These are phyloP conservation scores for Mycosphaerella arachidis DNA, from an alignment of 2,329 filamentous ascomycete species.

Conservation along the genomic window DNA sequence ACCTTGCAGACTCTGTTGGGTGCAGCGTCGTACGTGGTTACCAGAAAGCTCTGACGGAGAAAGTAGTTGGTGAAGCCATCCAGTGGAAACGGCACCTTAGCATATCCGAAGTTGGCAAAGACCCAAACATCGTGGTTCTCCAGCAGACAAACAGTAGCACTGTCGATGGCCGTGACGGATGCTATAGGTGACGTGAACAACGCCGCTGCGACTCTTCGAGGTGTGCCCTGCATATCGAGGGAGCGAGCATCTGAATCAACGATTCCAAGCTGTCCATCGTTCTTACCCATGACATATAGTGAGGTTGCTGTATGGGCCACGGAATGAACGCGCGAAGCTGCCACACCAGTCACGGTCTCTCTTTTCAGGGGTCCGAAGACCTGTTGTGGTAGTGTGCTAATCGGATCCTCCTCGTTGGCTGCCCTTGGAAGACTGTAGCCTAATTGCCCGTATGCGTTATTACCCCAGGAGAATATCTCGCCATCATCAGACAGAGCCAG, in stretches of 20 bases:
- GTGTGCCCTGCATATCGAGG: slow-evolving; percentile 73
- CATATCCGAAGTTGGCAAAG: slow-evolving; percentile 93
- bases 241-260: slow-evolving; percentile 94
- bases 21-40: slow-evolving; percentile 60
- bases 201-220: slow-evolving; percentile 82
- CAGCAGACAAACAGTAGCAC: slow-evolving; percentile 78
- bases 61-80: slow-evolving; percentile 69
- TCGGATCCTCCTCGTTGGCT: slow-evolving; percentile 73
- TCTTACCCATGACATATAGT: slow-evolving; percentile 91
- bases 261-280: slow-evolving; percentile 86
- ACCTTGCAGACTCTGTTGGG: slow-evolving; percentile 70
- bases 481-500: slow-evolving; percentile 79
- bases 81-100: slow-evolving; percentile 78
- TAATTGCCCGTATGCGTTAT: slow-evolving; percentile 78
- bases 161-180: slow-evolving; percentile 82
- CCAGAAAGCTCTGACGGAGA: slow-evolving; percentile 60
- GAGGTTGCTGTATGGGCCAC: slow-evolving; percentile 78
- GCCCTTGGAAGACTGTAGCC: slow-evolving; percentile 74
- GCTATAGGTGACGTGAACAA: slow-evolving; percentile 68
- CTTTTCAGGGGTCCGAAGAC: slow-evolving; percentile 90
- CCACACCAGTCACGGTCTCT: slow-evolving; percentile 73
- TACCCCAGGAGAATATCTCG: slow-evolving; percentile 94
- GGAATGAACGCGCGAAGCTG: slow-evolving; percentile 87
- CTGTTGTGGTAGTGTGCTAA: slow-evolving; percentile 76
- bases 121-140: slow-evolving; percentile 87